These are phyloP conservation scores for Capsicum pubescens DNA, from an alignment of 257 asterid genomes.

Conservation along the genomic window DNA sequence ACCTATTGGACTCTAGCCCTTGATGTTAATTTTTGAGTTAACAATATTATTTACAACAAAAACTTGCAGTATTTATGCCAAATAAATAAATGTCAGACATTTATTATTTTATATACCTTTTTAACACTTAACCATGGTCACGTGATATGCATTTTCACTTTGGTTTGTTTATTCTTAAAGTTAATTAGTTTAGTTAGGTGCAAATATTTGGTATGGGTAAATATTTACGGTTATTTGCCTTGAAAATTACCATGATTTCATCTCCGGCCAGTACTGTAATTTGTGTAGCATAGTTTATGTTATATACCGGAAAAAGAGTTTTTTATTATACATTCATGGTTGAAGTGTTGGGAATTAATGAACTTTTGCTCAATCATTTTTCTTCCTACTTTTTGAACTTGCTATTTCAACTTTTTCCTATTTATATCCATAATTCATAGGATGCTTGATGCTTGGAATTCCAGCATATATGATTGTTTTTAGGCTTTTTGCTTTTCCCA, in stretches of 20 bases:
- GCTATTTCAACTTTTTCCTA: slow-evolving; percentile 10
- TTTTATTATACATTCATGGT: neutral
- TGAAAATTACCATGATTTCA: neutral
- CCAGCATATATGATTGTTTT: slow-evolving; percentile 47
- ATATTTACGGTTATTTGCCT: neutral
- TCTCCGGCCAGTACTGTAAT: neutral
- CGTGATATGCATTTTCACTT: neutral
- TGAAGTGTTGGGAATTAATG: slow-evolving; percentile 11
- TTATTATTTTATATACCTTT: neutral
- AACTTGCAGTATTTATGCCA: neutral
- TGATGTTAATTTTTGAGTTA: neutral
- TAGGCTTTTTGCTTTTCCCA: slow-evolving; percentile 31
- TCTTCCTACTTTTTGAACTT: neutral
- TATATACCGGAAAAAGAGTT: neutral
- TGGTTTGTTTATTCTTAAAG: neutral
- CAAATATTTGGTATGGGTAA: neutral
- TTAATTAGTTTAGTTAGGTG: neutral
- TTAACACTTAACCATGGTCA: neutral
- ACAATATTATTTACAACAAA: neutral
- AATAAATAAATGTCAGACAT: neutral
- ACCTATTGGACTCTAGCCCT: neutral
- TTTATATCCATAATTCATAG: slow-evolving; percentile 42
- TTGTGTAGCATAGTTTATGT: neutral
- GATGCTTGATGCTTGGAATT: slow-evolving; percentile 71
- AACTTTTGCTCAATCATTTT: slow-evolving; percentile 15